Percentiles rank a stretch among this genome's conserved stretches.
Conservation (phyloP, 2,329 filamentous ascomycete genomes). For the Colletotrichum simmondsii region DNA sequence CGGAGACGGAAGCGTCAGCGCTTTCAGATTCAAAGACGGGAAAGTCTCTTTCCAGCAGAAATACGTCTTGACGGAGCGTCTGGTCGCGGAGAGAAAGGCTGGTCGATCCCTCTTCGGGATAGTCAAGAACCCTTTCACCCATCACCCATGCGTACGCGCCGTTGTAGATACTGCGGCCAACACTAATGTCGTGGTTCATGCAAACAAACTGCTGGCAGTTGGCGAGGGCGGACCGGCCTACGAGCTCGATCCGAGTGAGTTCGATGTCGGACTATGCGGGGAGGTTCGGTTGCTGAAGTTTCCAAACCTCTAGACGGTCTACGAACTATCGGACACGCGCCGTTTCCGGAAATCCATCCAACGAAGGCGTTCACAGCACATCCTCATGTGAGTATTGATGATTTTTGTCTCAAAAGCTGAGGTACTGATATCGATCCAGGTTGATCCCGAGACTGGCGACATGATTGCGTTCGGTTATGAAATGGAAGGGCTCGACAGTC, state of each 20-base stretch:
- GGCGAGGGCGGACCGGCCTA: constrained; percentile 59
- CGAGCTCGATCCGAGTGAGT: constrained; percentile 46
- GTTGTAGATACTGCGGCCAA: constrained; percentile 54
- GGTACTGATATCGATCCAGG: constrained; percentile 36
- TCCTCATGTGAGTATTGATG: constrained; percentile 35
- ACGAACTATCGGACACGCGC: too few relatives aligned
- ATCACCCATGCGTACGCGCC: constrained; percentile 44
- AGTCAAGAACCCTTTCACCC: constrained; percentile 52
- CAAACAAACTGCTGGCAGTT: constrained; percentile 55
- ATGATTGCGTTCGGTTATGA: constrained; percentile 53
- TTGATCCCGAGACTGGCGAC: constrained; percentile 51
- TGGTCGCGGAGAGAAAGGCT: constrained; percentile 48
- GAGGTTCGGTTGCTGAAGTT: too few relatives aligned
- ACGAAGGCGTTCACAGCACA: constrained; percentile 48
- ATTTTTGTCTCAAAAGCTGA: too few relatives aligned
- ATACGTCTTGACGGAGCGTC: constrained; percentile 53
- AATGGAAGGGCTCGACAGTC: constrained; percentile 45
- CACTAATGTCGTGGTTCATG: constrained; percentile 62
- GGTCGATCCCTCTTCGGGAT: constrained; percentile 45
- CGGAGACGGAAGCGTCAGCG: constrained; percentile 51
- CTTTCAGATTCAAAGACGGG: constrained; percentile 47
- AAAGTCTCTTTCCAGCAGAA: constrained; percentile 44
- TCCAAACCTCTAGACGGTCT: too few relatives aligned
- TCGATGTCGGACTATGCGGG: neutral
- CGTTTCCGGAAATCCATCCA: too few relatives aligned